Evolutionary conservation across 2,329 filamentous ascomycete species (phyloP), one percentile per base, ranked within the genome.

Genomic region (Fusarium scirpi): DNA sequence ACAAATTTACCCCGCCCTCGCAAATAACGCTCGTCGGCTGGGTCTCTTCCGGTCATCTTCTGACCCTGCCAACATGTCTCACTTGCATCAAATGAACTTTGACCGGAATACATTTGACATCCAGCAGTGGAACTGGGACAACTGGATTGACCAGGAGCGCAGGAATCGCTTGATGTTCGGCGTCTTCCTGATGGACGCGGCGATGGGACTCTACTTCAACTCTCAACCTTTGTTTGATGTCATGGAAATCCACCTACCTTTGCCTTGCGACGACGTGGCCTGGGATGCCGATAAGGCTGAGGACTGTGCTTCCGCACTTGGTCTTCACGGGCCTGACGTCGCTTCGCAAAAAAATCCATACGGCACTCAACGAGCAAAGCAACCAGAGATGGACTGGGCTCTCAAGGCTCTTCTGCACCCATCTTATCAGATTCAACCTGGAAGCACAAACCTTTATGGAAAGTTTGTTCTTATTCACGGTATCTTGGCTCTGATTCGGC

Each of bases 381-480:
- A 94, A 74, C 85, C 91, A 2, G 86, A 89, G 71, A 83, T 93
- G 78, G 83, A 87, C 65, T 82, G 88, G 62, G 89, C 87, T 2
- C 81, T 93, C 58, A 85, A 85, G 55, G 85, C 88, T 2, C 81
- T 94, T 44, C 82, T 92, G 58, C 85, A 91, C 66, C 80, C 82
- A 8, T 85, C 83, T 12, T 85, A 86, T 67, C 84, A 87, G 49
- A 87, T 93, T 57, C 87, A 89, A 61, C 87, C 88, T 6, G 87
- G 89, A 46, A 87, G 86, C 24, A 93, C 91, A 2, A 94, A 93
- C 72, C 82, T 91, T 4, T 92, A 90, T 74, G 90, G 89, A 38
- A 94, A 94, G 75, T 93, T 93, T 73, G 86, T 94, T 58, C 79
- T 94, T 48, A 88, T 94, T 10, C 91, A 94, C 74, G 88, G 87